Conservation (phyloP, 2,329 filamentous ascomycete genomes). For the Neonectria ditissima region DNA sequence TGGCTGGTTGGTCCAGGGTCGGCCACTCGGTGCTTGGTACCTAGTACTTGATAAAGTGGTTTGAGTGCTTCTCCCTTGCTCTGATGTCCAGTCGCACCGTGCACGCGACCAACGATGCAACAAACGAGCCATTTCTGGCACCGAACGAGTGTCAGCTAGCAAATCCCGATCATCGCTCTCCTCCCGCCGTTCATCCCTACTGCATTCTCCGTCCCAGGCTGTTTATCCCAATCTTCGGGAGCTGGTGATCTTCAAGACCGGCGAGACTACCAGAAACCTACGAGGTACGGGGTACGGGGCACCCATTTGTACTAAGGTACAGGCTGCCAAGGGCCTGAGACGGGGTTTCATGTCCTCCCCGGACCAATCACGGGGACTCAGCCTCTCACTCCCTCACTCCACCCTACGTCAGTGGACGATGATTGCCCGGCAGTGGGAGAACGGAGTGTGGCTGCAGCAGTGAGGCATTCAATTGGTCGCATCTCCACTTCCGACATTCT, state of each 20-base stretch:
- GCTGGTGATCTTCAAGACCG: conserved; percentile 29
- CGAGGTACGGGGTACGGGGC: conserved; percentile 1
- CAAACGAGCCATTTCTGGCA: conserved; percentile 10
- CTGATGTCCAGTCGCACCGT: neutral
- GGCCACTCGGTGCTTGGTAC: neutral
- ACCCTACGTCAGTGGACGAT: conserved; percentile 24
- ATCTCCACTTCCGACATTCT: neutral
- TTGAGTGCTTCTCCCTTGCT: neutral
- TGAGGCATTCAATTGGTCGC: neutral
- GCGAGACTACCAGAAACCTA: conserved; percentile 19
- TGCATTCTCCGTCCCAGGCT: conserved; percentile 8
- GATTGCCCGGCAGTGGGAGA: conserved; percentile 14
- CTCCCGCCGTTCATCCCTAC: conserved; percentile 16
- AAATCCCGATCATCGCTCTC: neutral
- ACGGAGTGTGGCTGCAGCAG: conserved; percentile 27
- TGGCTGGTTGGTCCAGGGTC: conserved; percentile 34
- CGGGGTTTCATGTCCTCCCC: conserved; percentile 36
- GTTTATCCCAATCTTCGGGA: conserved; percentile 24
- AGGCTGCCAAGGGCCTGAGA: conserved; percentile 42
- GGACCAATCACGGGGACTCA: conserved; percentile 32
- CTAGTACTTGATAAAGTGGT: neutral
- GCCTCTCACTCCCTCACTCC: conserved; percentile 29
- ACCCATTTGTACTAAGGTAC: conserved; percentile 8
- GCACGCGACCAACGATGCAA: conserved; percentile 18
- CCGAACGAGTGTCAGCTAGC: conserved; percentile 8